These are phyloP conservation scores for Cercospora zeae-maydis DNA, from an alignment of 2,329 filamentous ascomycete species.

Conservation along the genomic window DNA sequence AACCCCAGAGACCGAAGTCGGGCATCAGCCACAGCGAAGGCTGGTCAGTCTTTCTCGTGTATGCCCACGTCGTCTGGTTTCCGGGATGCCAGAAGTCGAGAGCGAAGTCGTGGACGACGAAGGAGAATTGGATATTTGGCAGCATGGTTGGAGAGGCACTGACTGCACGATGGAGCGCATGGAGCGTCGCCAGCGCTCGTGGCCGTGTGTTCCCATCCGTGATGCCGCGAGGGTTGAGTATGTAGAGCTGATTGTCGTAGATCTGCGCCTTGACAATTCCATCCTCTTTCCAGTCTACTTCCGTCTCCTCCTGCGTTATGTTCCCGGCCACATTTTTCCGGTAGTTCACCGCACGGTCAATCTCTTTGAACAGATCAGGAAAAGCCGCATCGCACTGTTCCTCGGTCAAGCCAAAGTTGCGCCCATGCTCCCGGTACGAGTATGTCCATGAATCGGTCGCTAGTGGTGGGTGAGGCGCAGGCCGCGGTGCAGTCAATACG, in stretches of 20 bases:
- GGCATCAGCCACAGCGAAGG: conserved; percentile 51
- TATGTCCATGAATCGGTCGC: conserved; percentile 17
- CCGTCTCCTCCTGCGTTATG: conserved; percentile 27
- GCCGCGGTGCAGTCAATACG: background rate
- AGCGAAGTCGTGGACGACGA: conserved; percentile 45
- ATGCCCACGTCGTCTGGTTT: conserved; percentile 30
- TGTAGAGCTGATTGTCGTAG: conserved; percentile 33
- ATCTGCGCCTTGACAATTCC: conserved; percentile 30
- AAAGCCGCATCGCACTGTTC: conserved; percentile 33
- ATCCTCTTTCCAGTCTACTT: conserved; percentile 25
- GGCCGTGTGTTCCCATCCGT: conserved; percentile 27
- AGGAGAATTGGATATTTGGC: conserved; percentile 47
- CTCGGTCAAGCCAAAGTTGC: conserved; percentile 30
- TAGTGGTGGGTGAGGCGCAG: conserved; percentile 1
- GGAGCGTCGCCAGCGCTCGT: conserved; percentile 40
- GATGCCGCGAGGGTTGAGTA: conserved; percentile 27
- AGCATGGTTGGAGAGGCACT: conserved; percentile 37
- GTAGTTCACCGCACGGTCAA: conserved; percentile 30
- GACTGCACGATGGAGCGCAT: conserved; percentile 48
- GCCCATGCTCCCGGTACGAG: conserved; percentile 23
- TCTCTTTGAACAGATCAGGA: conserved; percentile 32
- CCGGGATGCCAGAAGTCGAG: conserved; percentile 14
- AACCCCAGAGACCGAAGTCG: conserved; percentile 51
- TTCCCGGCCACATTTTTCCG: conserved; percentile 22
- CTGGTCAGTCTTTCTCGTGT: conserved; percentile 29